Evolutionary conservation across 75 land plant genomes (phyloP), one percentile per base, ranked within the genome.

Genomic region (Ceratopteris richardii): DNA sequence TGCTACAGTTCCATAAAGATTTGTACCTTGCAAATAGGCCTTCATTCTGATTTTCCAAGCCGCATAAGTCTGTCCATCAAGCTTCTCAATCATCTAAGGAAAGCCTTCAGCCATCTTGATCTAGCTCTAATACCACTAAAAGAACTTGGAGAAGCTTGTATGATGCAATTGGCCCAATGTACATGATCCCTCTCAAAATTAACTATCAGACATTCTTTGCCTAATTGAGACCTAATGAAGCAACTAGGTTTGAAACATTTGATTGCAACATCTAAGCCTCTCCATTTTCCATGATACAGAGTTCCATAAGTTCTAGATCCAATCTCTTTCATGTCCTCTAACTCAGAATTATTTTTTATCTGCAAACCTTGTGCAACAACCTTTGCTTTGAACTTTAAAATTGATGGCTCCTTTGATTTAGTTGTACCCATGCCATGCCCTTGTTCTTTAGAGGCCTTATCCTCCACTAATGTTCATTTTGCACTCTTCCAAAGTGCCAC

Each of bases 251-350:
- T 92, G 1, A 92, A 85, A 44, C 97, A 67, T 74, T 92, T 92
- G n/a, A 92, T 92, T 24, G 97, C 97, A 69, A 88, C 90, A 78
- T 92, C 97, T 23, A 90, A 68, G 36, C 97, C 97, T 31, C 90
- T 60, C 97, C 97, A 88, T 58, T 88, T 92, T 47, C 97, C 97
- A 76, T 82, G 80, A 57, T 81, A 92, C 29, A 92, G 90, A 56
- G 95, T 92, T 46, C 97, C 97, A 82, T 76, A 92, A 20, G 94
- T 92, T 42, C 97, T 95, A 61, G 95, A 88, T 25, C 97, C 97
- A 43, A 92, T 69, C 65, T 92, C 97, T 31, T 83, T 60, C 37
- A 92, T 42, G 52, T 92, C 97, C 73, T 92, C 95, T 54, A 92
- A 84, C 47, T 92, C 95, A 16, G 71, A 70, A 66, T 92, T 71